phyloP scores from a whole-genome alignment of 1,139 yeast species.

The Lodderomyces elongisporus region DNA sequence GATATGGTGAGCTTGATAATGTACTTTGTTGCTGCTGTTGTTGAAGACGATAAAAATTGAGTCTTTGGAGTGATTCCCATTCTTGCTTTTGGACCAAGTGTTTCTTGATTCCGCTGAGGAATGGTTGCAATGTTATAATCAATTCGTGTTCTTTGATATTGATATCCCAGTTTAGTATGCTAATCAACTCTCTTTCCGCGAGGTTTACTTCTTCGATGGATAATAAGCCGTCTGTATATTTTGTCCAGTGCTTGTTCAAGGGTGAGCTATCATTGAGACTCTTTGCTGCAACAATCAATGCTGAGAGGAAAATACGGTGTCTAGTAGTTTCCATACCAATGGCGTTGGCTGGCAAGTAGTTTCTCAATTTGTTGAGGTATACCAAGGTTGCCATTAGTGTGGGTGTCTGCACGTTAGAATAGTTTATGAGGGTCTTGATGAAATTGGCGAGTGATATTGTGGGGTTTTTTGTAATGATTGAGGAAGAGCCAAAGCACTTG shows the following conservation, averaged over 20 bases:
- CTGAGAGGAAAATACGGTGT: conserved; percentile 85
- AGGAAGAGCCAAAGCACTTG: too few relatives aligned
- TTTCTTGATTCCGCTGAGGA: conserved; percentile 64
- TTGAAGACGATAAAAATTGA: conserved; percentile 37
- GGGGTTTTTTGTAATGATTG: not conserved
- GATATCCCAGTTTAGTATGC: conserved; percentile 80
- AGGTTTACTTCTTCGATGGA: conserved; percentile 76
- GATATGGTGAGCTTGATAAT: too few relatives aligned
- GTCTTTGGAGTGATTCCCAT: conserved; percentile 29
- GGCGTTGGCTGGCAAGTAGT: conserved; percentile 79
- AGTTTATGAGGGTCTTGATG: conserved; percentile 64
- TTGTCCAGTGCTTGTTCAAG: conserved; percentile 92
- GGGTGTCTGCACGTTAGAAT: conserved; percentile 91
- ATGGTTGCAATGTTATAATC: conserved; percentile 63
- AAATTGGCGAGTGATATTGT: conserved; percentile 45
- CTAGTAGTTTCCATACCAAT: conserved; percentile 92
- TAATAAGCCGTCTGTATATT: conserved; percentile 80
- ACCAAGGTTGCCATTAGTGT: conserved; percentile 90
- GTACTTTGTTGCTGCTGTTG: too few relatives aligned
- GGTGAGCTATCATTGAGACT: conserved; percentile 91
- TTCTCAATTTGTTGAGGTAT: conserved; percentile 70
- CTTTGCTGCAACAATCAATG: conserved; percentile 85
- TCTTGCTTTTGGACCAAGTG: conserved; percentile 24
- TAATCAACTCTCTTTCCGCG: conserved; percentile 83
- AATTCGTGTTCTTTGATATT: conserved; percentile 67